Conservation (phyloP, 2,329 filamentous ascomycete species). For the Aureobasidium zeae region DNA sequence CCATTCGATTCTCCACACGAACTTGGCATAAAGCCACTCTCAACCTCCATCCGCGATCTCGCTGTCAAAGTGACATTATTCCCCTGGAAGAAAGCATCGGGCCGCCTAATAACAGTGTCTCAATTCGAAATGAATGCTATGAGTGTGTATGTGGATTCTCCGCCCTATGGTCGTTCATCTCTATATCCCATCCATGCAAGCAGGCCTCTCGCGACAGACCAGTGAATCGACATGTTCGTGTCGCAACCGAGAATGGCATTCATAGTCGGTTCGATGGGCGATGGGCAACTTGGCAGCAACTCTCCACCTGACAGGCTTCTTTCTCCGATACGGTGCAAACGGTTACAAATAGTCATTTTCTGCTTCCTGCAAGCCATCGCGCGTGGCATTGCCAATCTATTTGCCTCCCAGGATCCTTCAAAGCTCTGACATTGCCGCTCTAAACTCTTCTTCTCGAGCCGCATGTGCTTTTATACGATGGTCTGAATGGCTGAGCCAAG, state of each 20-base stretch:
- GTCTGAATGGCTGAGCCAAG: conserved; percentile 8
- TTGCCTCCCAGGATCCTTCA: neutral
- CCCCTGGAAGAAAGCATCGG: neutral
- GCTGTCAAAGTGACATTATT: too few relatives aligned
- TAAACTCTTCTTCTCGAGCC: neutral
- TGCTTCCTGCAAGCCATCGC: neutral
- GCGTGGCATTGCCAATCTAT: conserved; percentile 5
- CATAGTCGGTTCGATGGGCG: too few relatives aligned
- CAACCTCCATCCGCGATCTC: too few relatives aligned
- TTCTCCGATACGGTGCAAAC: conserved; percentile 9
- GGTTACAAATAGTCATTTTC: neutral
- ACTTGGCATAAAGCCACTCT: conserved; percentile 12
- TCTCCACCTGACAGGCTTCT: conserved; percentile 3
- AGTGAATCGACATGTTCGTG: conserved; percentile 1
- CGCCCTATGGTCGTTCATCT: neutral
- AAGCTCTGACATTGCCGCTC: neutral
- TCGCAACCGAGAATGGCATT: neutral
- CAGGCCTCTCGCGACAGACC: neutral
- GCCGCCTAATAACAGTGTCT: neutral
- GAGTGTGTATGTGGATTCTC: neutral
- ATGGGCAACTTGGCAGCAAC: neutral
- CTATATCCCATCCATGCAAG: neutral
- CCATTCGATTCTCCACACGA: conserved; percentile 1
- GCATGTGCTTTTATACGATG: neutral
- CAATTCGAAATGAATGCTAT: neutral